phyloP scores from a whole-genome alignment of 805 yeast genomes.

The Isabelozyma gotoi region DNA sequence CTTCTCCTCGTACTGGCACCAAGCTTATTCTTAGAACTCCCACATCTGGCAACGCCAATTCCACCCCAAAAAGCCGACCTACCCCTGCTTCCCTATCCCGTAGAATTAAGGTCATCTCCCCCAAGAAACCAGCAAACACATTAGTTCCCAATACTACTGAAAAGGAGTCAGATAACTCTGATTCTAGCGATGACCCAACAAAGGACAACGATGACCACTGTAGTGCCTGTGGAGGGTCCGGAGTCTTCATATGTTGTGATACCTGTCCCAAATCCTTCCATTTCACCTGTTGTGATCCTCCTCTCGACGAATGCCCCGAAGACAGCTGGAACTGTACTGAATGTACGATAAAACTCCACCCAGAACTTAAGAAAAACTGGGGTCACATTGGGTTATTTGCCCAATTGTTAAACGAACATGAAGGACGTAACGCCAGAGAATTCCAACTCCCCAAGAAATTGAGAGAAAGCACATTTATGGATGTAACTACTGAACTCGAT shows the following conservation, averaged over 20 bases:
- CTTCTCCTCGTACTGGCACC: background rate
- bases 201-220: conserved; percentile 81
- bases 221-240: conserved; percentile 85
- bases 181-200: conserved; percentile 10
- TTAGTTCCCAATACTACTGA: conserved; percentile 20
- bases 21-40: conserved; percentile 4
- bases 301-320: conserved; percentile 80
- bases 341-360: conserved; percentile 52
- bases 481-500: conserved; percentile 61
- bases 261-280: conserved; percentile 91
- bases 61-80: background rate
- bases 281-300: conserved; percentile 89
- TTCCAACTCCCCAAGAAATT: conserved; percentile 62
- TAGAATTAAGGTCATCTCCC: conserved; percentile 33
- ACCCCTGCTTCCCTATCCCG: conserved; percentile 16
- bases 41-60: conserved; percentile 2
- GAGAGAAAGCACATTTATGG: conserved; percentile 64
- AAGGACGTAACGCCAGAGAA: conserved; percentile 47
- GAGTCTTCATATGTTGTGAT: conserved; percentile 91
- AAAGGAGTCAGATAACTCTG: conserved; percentile 1
- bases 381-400: conserved; percentile 48
- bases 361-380: conserved; percentile 19
- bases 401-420: conserved; percentile 64
- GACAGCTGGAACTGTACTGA: conserved; percentile 89
- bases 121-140: conserved; percentile 25